These are phyloP conservation scores for Gastrolobium bilobum DNA, from an alignment of 306 rosid genomes.

Conservation along the genomic window DNA sequence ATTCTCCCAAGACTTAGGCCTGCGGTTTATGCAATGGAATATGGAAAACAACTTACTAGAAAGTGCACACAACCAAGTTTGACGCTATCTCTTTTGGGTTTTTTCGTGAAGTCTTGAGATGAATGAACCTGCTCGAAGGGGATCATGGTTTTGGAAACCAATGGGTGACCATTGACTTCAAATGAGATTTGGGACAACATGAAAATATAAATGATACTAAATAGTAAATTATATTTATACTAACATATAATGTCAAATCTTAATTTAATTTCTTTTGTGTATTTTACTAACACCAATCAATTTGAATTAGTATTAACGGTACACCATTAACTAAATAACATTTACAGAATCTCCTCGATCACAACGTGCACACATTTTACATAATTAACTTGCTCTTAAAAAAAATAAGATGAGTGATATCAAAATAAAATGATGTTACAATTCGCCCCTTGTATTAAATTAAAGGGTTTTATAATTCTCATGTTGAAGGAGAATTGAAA, in stretches of 20 bases:
- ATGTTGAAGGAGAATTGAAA: too few relatives aligned
- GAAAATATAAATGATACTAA: not conserved
- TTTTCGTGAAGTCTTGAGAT: not conserved
- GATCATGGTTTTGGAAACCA: not conserved
- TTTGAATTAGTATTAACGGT: not conserved
- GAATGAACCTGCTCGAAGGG: not conserved
- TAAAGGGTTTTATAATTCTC: too few relatives aligned
- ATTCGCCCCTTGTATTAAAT: too few relatives aligned
- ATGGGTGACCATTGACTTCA: not conserved
- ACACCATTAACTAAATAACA: not conserved
- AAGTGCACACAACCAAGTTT: not conserved
- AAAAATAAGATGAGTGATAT: too few relatives aligned
- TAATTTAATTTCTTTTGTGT: not conserved
- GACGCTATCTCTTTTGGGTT: not conserved
- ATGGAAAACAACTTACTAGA: not conserved
- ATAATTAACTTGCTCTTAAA: not conserved
- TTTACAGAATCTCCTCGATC: not conserved
- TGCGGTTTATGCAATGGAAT: constrained; percentile 31
- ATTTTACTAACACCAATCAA: not conserved
- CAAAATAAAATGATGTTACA: too few relatives aligned
- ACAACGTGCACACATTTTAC: not conserved
- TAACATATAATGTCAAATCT: not conserved
- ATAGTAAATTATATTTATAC: not conserved
- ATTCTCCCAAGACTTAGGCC: constrained; percentile 21
- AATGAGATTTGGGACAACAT: not conserved